phyloP scores from a whole-genome alignment of 192 early-diverging fungal species.

The Entophlyctis luteolus region DNA sequence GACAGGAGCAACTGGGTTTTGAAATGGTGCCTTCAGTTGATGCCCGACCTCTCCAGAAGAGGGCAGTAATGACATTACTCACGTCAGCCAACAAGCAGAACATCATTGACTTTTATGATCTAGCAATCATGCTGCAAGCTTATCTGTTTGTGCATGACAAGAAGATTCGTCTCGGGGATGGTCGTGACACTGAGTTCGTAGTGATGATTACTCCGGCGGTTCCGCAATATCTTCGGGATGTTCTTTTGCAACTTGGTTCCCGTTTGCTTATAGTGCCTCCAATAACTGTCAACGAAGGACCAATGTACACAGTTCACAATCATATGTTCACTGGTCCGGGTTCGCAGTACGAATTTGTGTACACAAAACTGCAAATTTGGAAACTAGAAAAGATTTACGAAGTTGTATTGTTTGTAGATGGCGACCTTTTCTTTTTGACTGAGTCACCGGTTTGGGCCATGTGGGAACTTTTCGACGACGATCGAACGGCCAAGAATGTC shows the following conservation, averaged over 20 bases:
- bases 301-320: background rate
- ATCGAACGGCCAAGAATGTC: too few relatives aligned
- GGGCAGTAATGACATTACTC: conserved; percentile 1
- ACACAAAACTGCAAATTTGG: conserved; percentile 21
- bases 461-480: background rate
- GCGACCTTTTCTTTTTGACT: conserved; percentile 7
- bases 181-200: background rate
- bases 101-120: background rate
- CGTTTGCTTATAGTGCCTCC: conserved; percentile 11
- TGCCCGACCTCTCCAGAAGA: background rate
- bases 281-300: background rate
- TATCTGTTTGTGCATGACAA: background rate
- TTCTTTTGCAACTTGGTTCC: background rate
- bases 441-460: background rate
- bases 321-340: background rate
- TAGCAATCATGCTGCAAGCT: background rate
- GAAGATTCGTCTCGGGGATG: background rate
- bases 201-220: background rate
- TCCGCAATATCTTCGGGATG: background rate
- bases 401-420: background rate
- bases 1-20: too few relatives aligned
- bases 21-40: conserved; percentile 1
- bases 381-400: conserved; percentile 1
- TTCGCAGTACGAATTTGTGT: background rate
- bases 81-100: background rate